Percentiles rank a stretch among this genome's conserved stretches.
Conservation (phyloP, 108 stramenopile genomes). For the Seminavis robusta region DNA sequence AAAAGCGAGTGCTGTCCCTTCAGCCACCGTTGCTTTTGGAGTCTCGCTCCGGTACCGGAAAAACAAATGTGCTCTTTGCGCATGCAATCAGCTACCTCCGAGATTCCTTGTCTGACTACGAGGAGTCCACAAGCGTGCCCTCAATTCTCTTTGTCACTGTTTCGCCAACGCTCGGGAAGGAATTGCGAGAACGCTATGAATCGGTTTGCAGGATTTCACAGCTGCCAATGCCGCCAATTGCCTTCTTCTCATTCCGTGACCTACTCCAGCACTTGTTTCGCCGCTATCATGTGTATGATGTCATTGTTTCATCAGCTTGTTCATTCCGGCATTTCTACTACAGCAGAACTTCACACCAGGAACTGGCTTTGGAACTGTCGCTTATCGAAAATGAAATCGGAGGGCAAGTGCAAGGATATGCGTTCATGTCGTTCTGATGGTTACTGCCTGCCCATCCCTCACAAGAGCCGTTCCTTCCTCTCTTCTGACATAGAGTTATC, state of each 20-base stretch:
- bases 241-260: conserved; percentile 21
- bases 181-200: conserved; percentile 11
- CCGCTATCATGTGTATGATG: neutral
- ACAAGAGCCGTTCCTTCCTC: too few relatives aligned
- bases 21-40: conserved; percentile 21
- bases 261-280: too few relatives aligned
- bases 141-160: conserved; percentile 28
- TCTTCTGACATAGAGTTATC: too few relatives aligned
- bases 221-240: conserved; percentile 14
- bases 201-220: too few relatives aligned
- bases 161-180: conserved; percentile 18
- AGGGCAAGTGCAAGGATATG: too few relatives aligned
- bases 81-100: too few relatives aligned
- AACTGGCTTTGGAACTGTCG: conserved; percentile 3
- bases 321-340: conserved; percentile 7
- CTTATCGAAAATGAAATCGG: conserved; percentile 36
- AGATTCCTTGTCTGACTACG: too few relatives aligned
- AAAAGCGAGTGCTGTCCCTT: neutral
- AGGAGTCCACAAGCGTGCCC: neutral
- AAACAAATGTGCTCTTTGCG: conserved; percentile 24
- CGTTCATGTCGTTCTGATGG: too few relatives aligned
- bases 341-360: neutral
- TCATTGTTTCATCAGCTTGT: too few relatives aligned
- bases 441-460: too few relatives aligned
- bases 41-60: conserved; percentile 30